Evolutionary conservation across 1,139 yeast genomes (phyloP), one percentile per base, ranked within the genome.

Genomic region (Hemisphaericaspora subhashii): DNA sequence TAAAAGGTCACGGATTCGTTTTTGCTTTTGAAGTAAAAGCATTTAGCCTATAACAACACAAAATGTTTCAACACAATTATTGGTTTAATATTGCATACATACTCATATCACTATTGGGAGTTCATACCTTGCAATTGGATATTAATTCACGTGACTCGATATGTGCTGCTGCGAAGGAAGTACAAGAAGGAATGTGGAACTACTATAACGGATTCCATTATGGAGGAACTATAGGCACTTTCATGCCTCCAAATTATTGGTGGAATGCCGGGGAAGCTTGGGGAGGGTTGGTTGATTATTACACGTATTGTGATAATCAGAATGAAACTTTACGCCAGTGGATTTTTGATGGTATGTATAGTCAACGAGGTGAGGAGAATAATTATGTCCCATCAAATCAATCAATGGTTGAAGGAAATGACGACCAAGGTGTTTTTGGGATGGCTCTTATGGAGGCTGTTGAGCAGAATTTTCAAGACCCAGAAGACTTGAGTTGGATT

Each of bases 391-490:
- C 86, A 11, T 53, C 65, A 2, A 79, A 79, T 48, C 84, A 79
- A 56, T 69, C 81, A 7, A 68, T 75, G 64, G 77, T 79, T 15
- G 85, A 79, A 56, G 86, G 86, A 55, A 81, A 81, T 57, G 86
- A 81, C 68, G 86, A 81, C 61, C 86, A 81, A 63, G 84, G 84
- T 43, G 79, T 81, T 35, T 81, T 86, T 86, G 85, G 83, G 3
- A 52, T 81, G 51, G 70, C 83, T 2, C 66, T 77, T 23, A 69
- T 81, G 74, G 74, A 68, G 41, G 86, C 86, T 1, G 82, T 74
- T 3, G 85, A 80, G 53, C 64, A 82, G 47, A 78, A 78, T 53
- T 77, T 80, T 48, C 68, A 81, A 4, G 65, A 71, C 38, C 77
- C 79, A 4, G 51, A 53, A 1, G 58, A 65, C 33, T 81, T 82